Evolutionary conservation across 306 rosid genomes (phyloP).

Genomic region (Prunus kanzakura): DNA sequence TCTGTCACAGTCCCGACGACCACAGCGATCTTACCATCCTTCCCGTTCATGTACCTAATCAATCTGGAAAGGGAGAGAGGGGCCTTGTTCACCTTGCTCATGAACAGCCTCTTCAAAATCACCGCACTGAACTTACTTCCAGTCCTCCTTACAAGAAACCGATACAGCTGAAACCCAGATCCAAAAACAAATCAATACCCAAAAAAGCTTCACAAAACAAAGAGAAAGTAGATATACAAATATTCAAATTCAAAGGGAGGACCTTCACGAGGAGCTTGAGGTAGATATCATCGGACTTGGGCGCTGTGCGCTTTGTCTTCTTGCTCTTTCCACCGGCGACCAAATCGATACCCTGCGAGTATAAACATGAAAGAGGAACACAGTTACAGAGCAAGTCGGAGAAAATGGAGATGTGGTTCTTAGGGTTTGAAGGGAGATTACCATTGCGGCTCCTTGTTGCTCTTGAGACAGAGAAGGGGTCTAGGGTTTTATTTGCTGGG

Average conservation of each 20-base stretch:
- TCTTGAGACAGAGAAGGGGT: neutral
- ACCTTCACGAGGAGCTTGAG: slow-evolving; percentile 77
- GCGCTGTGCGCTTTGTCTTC: slow-evolving; percentile 67
- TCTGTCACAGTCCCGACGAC: slow-evolving; percentile 60
- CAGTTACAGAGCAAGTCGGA: neutral
- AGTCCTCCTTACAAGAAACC: slow-evolving; percentile 63
- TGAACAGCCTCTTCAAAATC: slow-evolving; percentile 58
- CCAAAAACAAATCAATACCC: neutral
- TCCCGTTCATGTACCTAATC: slow-evolving; percentile 50
- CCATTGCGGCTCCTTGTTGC: slow-evolving; percentile 40
- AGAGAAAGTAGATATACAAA: neutral
- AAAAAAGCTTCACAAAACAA: neutral
- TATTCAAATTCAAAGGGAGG: neutral
- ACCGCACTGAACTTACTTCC: slow-evolving; percentile 53
- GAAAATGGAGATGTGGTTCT: neutral
- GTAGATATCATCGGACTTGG: slow-evolving; percentile 74
- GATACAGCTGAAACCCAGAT: slow-evolving; percentile 46
- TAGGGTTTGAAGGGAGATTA: neutral
- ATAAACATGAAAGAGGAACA: neutral
- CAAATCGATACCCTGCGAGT: slow-evolving; percentile 68
- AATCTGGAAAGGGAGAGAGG: slow-evolving; percentile 65
- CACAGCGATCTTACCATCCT: slow-evolving; percentile 57
- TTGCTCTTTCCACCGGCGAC: slow-evolving; percentile 83
- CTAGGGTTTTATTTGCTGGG: slow-evolving; percentile 39
- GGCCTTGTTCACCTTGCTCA: slow-evolving; percentile 75